phyloP scores from a whole-genome alignment of 257 asterid genomes.

The Solanum okadae region DNA sequence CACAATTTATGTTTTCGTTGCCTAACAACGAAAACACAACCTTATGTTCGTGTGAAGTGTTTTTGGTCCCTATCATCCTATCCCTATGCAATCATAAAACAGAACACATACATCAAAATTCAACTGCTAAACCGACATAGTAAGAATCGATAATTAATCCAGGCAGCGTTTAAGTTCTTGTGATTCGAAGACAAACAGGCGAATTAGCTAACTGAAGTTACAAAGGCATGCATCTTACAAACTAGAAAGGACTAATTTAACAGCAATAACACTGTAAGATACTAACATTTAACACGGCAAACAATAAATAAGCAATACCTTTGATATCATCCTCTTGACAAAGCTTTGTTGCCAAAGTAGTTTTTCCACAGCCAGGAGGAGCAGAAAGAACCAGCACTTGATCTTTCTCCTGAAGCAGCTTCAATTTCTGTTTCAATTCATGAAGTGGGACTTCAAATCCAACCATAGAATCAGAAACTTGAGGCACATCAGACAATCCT shows the following conservation, averaged over 20 bases:
- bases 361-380: conserved; percentile 33
- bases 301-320: conserved; percentile 4
- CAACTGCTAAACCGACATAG: not conserved
- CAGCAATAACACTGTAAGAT: too few species aligned
- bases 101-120: not conserved
- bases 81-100: not conserved
- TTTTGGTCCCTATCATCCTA: not conserved
- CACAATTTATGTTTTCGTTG: not conserved
- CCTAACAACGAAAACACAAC: not conserved
- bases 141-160: not conserved
- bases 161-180: not conserved
- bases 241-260: not conserved
- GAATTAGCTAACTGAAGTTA: not conserved
- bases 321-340: conserved; percentile 15
- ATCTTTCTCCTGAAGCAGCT: conserved; percentile 5
- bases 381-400: conserved; percentile 23
- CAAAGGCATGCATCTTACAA: not conserved
- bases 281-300: not conserved
- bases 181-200: not conserved
- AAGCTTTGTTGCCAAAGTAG: conserved; percentile 16
- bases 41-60: not conserved
- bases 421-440: conserved; percentile 9
- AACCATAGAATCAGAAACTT: conserved; percentile 6
- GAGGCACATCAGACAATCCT: conserved; percentile 14
- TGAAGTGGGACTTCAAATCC: conserved; percentile 15